A percentile compares a stretch with the other conserved stretches of the same genome.
Conservation (phyloP, 1,284 basidiomycete species). For the Violaceomyces palustris region DNA sequence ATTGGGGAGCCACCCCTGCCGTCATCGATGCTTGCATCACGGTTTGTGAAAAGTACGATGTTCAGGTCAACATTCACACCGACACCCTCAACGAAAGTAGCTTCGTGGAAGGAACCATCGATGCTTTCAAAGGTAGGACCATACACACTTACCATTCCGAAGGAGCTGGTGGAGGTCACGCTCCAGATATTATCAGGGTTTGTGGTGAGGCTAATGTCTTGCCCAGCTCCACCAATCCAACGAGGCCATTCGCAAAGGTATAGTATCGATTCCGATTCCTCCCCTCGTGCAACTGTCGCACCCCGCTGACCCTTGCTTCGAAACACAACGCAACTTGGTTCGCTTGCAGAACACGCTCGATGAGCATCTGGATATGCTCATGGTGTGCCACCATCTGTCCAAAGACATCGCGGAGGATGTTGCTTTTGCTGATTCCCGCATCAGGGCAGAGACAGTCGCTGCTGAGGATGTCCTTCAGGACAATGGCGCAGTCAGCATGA, state of each 20-base stretch:
- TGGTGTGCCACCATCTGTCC: conserved; percentile 62
- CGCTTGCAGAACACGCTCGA: conserved; percentile 95
- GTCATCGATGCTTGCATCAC: conserved; percentile 72
- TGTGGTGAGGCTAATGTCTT: conserved; percentile 84
- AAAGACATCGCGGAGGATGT: conserved; percentile 71
- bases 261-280: too few species aligned
- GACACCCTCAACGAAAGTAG: conserved; percentile 68
- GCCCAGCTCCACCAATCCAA: conserved; percentile 97
- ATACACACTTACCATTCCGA: conserved; percentile 69
- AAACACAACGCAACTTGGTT: too few species aligned
- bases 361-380: conserved; percentile 97
- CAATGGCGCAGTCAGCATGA: conserved; percentile 87
- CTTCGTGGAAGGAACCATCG: conserved; percentile 88
- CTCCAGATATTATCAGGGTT: conserved; percentile 95
- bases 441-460: conserved; percentile 91
- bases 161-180: conserved; percentile 70
- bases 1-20: conserved; percentile 92
- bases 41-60: conserved; percentile 85
- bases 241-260: conserved; percentile 81
- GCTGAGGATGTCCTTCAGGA: conserved; percentile 97
- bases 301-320: too few species aligned
- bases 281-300: too few species aligned
- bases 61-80: conserved; percentile 96
- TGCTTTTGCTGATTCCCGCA: conserved; percentile 93
- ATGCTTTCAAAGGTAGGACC: conserved; percentile 81